Evolutionary conservation across 2,329 filamentous ascomycete genomes (phyloP).

Genomic region (Penicillium sp.): DNA sequence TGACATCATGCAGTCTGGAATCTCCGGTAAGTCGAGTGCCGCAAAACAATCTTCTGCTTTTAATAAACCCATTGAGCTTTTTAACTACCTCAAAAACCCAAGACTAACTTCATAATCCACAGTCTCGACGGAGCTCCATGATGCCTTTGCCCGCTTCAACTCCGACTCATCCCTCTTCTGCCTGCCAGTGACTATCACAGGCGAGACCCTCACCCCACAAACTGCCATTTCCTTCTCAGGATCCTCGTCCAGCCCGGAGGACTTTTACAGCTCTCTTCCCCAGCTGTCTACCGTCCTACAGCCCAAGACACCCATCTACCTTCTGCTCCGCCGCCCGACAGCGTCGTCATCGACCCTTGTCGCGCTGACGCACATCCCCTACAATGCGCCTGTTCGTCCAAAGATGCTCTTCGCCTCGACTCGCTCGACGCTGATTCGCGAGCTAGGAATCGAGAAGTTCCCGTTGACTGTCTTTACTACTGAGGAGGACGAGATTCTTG

Average conservation of each 20-base stretch:
- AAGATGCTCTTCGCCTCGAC: slow-evolving; percentile 69
- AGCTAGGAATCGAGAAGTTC: slow-evolving; percentile 64
- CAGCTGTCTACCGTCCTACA: slow-evolving; percentile 53
- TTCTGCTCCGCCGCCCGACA: slow-evolving; percentile 57
- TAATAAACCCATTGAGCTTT: slow-evolving; percentile 1
- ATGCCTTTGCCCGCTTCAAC: slow-evolving; percentile 48
- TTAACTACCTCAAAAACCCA: background rate
- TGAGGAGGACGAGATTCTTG: slow-evolving; percentile 57
- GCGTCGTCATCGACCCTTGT: slow-evolving; percentile 36
- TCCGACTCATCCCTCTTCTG: slow-evolving; percentile 44
- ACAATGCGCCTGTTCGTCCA: slow-evolving; percentile 61
- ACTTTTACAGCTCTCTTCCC: slow-evolving; percentile 54
- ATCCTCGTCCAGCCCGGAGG: slow-evolving; percentile 36
- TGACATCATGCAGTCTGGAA: slow-evolving; percentile 50
- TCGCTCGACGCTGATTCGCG: slow-evolving; percentile 59
- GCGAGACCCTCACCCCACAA: slow-evolving; percentile 45
- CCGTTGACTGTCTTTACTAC: slow-evolving; percentile 59
- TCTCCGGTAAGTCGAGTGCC: slow-evolving; percentile 38
- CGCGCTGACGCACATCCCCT: slow-evolving; percentile 64
- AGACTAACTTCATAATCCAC: background rate
- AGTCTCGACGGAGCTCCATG: slow-evolving; percentile 50
- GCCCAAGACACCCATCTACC: slow-evolving; percentile 59
- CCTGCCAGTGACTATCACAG: slow-evolving; percentile 48
- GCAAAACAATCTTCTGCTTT: background rate
- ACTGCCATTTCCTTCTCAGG: slow-evolving; percentile 40